Conservation (phyloP, 768 basidiomycete species). For the Dendrothele bispora region DNA sequence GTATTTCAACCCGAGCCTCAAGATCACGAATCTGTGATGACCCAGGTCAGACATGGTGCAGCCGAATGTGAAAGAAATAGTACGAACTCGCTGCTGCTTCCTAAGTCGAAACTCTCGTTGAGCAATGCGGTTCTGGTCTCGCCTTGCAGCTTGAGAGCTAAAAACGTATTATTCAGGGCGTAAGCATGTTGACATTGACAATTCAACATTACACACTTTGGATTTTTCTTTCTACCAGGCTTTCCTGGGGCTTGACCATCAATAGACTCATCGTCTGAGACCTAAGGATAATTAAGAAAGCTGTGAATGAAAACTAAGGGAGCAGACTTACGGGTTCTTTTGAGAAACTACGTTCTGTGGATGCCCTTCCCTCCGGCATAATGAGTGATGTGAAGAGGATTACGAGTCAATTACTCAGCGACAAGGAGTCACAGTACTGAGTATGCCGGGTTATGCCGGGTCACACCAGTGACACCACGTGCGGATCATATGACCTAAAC, state of each 20-base stretch:
- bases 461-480: neutral
- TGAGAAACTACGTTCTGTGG: conserved; percentile 65
- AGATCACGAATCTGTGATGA: conserved; percentile 82
- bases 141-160: conserved; percentile 85
- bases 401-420: conserved; percentile 29
- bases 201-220: conserved; percentile 55
- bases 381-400: conserved; percentile 39
- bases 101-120: conserved; percentile 90
- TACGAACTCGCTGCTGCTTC: conserved; percentile 80
- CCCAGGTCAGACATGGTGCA: conserved; percentile 4
- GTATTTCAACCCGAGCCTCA: conserved; percentile 91
- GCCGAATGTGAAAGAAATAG: neutral
- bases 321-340: conserved; percentile 44
- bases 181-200: conserved; percentile 9
- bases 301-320: neutral
- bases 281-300: conserved; percentile 32
- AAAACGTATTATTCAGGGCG: conserved; percentile 13
- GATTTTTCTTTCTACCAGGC: conserved; percentile 87
- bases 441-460: too few relatives aligned
- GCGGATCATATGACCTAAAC: neutral
- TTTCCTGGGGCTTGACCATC: conserved; percentile 49
- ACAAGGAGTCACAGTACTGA: too few relatives aligned
- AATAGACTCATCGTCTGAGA: conserved; percentile 69
- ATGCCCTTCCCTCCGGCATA: conserved; percentile 51
- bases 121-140: conserved; percentile 90